Conservation (phyloP, 2,329 filamentous ascomycete genomes). For the Fusarium newnesense region DNA sequence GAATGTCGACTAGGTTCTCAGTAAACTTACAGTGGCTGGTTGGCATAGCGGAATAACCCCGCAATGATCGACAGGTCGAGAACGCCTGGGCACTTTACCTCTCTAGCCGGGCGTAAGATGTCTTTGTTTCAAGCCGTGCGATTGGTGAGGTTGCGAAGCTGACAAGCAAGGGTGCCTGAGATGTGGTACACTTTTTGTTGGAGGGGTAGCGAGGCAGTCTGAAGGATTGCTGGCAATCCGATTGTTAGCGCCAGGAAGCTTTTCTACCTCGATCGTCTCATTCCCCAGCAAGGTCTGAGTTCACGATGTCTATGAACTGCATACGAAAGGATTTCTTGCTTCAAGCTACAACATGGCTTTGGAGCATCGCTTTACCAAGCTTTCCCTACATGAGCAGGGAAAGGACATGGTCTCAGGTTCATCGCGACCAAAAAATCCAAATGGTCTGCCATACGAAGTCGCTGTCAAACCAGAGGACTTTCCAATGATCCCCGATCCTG, state of each 20-base stretch:
- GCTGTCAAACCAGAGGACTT: neutral
- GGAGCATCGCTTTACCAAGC: constrained; percentile 2
- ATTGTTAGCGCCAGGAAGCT: neutral
- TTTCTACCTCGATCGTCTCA: too few species aligned
- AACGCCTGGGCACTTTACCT: neutral
- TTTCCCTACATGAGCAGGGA: constrained; percentile 10
- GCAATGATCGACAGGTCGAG: constrained; percentile 9
- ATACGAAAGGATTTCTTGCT: neutral
- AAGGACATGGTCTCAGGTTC: constrained; percentile 8
- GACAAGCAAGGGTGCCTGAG: neutral
- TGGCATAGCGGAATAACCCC: neutral
- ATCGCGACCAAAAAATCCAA: neutral
- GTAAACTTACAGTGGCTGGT: too few species aligned
- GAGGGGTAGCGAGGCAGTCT: neutral
- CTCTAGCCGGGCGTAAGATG: constrained; percentile 15
- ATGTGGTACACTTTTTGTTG: neutral
- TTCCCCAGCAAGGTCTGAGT: fast-evolving
- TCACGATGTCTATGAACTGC: neutral
- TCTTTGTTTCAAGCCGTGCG: neutral
- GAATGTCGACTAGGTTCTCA: too few species aligned
- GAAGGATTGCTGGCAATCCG: neutral
- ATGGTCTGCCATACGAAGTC: constrained; percentile 3
- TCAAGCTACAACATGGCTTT: neutral
- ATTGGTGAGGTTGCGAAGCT: constrained; percentile 13
- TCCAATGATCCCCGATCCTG: constrained; percentile 1